phyloP scores from a whole-genome alignment of 2,329 filamentous ascomycete species.

The Dactylonectria estremocensis region DNA sequence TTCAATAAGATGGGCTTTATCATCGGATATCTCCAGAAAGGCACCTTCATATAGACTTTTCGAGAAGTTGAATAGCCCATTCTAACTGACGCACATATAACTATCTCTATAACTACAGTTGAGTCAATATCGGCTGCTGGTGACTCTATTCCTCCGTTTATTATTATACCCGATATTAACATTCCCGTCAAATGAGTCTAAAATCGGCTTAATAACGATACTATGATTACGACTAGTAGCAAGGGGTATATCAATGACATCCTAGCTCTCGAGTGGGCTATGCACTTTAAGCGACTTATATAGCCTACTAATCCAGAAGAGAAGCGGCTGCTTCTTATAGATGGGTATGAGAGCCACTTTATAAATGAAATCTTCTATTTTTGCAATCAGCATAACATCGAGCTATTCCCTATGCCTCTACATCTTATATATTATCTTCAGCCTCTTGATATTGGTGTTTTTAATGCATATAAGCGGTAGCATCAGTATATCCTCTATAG shows the following conservation, averaged over 20 bases:
- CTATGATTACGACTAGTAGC: neutral
- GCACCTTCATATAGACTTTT: neutral
- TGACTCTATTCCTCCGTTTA: neutral
- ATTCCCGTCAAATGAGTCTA: neutral
- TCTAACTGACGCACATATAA: neutral
- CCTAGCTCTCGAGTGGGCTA: neutral
- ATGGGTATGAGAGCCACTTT: neutral
- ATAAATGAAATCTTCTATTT: neutral
- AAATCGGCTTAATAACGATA: neutral
- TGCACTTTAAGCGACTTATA: neutral
- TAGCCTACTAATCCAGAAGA: neutral
- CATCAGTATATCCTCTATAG: neutral
- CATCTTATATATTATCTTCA: neutral
- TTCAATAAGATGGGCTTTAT: neutral
- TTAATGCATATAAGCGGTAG: neutral
- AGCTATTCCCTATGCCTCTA: neutral
- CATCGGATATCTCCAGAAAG: neutral
- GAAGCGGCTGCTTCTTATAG: neutral
- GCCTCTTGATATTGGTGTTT: neutral
- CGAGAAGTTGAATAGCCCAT: neutral
- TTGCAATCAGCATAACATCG: neutral
- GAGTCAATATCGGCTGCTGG: neutral
- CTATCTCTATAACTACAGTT: neutral
- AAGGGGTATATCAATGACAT: neutral
- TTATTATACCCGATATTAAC: neutral